Conservation (phyloP, 345 rosid species). For the Eucalyptus brandiana region DNA sequence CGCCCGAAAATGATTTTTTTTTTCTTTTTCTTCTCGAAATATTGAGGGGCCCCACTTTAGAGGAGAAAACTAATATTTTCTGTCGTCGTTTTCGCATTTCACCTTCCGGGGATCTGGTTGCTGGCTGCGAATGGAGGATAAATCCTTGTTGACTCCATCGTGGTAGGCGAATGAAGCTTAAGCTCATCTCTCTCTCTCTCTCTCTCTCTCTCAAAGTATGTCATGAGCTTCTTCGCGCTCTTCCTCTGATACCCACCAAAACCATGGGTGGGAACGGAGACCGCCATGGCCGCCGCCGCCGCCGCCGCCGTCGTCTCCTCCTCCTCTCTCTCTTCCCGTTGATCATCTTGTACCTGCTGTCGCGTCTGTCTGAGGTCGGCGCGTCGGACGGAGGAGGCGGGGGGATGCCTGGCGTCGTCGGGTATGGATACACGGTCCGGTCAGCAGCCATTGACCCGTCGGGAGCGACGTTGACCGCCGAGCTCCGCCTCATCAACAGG, state of each 20-base stretch:
- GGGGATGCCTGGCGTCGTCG: neutral
- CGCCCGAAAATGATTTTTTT: neutral
- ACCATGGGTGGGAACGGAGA: neutral
- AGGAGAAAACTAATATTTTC: neutral
- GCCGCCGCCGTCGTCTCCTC: neutral
- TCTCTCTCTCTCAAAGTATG: neutral
- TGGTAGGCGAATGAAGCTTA: neutral
- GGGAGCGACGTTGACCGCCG: slow-evolving; percentile 15
- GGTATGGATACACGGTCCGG: slow-evolving; percentile 37
- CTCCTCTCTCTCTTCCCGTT: neutral
- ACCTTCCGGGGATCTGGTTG: neutral
- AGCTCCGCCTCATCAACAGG: slow-evolving; percentile 27
- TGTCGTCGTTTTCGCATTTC: neutral
- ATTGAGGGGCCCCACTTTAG: neutral
- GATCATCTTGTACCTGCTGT: neutral
- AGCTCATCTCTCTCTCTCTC: neutral
- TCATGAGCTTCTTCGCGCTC: neutral
- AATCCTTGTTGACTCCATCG: neutral
- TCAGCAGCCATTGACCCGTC: slow-evolving; percentile 19
- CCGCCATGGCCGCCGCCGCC: neutral
- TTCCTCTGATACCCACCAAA: neutral
- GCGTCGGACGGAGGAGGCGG: neutral
- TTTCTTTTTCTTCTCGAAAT: fast-evolving
- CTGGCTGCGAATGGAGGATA: neutral
- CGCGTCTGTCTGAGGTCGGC: neutral